phyloP scores from a whole-genome alignment of 1,139 yeast species.

The Debaryomyces psychrophilus region DNA sequence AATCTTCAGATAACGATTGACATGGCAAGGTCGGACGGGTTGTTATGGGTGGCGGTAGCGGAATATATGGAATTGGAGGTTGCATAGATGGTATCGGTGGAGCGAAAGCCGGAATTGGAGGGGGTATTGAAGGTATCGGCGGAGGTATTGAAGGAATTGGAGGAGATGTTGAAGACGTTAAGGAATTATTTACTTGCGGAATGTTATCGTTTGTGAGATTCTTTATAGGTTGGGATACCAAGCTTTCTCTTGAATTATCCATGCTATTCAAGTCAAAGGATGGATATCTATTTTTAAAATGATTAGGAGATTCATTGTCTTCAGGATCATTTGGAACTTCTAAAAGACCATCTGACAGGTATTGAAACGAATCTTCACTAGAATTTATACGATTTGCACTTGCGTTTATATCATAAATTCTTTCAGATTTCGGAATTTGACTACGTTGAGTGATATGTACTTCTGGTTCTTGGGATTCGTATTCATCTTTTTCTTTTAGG shows the following conservation, averaged over 20 bases:
- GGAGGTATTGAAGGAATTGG: constrained; percentile 7
- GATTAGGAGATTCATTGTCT: constrained; percentile 4
- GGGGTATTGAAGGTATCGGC: constrained; percentile 10
- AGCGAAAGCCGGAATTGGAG: constrained; percentile 9
- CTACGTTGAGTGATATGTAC: neutral
- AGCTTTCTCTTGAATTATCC: constrained; percentile 4
- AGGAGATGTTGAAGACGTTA: neutral
- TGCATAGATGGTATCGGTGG: constrained; percentile 11
- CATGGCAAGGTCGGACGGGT: constrained; percentile 1
- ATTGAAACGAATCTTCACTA: neutral
- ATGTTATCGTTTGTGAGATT: neutral
- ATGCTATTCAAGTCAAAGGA: neutral
- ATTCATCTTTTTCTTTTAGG: constrained; percentile 35
- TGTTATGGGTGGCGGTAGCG: constrained; percentile 3
- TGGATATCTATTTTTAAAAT: constrained; percentile 9
- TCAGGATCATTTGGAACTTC: constrained; percentile 3
- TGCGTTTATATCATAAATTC: neutral
- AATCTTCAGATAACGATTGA: neutral
- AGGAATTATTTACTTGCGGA: neutral
- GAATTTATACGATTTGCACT: neutral
- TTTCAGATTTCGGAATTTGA: constrained; percentile 5
- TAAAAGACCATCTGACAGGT: neutral
- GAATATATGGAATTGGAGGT: constrained; percentile 9
- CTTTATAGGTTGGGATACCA: constrained; percentile 1
- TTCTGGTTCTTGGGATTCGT: constrained; percentile 8